phyloP scores from a whole-genome alignment of 1,284 basidiomycete species.

The Sporisorium reilianum region DNA sequence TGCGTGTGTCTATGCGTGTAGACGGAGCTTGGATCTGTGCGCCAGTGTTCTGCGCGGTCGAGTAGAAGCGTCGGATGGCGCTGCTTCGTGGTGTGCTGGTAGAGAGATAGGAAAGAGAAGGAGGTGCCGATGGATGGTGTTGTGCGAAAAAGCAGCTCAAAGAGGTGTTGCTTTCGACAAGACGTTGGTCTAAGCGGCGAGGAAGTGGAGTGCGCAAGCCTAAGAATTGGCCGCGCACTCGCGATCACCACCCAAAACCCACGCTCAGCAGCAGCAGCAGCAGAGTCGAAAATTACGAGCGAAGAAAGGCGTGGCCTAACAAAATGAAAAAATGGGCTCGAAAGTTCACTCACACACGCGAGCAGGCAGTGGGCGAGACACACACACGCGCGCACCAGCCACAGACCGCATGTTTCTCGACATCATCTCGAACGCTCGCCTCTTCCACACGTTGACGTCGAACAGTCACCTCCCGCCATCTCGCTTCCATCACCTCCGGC shows the following conservation, averaged over 20 bases:
- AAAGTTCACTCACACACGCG: too few species aligned
- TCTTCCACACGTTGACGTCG: background rate
- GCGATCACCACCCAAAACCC: constrained; percentile 30
- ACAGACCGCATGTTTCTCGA: background rate
- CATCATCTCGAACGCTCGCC: background rate
- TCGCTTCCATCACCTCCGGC: constrained; percentile 3
- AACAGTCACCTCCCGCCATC: background rate
- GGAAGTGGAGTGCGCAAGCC: constrained; percentile 38
- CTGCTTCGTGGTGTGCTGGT: background rate
- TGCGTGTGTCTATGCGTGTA: background rate
- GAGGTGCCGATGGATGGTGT: constrained; percentile 2
- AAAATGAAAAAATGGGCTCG: too few species aligned
- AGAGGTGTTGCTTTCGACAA: constrained; percentile 23
- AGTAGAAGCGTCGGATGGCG: background rate
- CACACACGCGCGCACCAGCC: constrained; percentile 16
- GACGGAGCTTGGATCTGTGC: background rate
- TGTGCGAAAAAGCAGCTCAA: constrained; percentile 11
- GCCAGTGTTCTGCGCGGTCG: background rate
- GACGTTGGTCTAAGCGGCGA: constrained; percentile 38
- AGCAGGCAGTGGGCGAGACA: background rate
- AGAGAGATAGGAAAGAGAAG: background rate
- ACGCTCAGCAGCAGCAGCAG: background rate
- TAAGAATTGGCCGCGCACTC: constrained; percentile 30
- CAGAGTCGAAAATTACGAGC: background rate
- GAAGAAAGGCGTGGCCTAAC: background rate